Conservation (phyloP, 495 filamentous ascomycete genomes). For the Filosporella fistucella region DNA sequence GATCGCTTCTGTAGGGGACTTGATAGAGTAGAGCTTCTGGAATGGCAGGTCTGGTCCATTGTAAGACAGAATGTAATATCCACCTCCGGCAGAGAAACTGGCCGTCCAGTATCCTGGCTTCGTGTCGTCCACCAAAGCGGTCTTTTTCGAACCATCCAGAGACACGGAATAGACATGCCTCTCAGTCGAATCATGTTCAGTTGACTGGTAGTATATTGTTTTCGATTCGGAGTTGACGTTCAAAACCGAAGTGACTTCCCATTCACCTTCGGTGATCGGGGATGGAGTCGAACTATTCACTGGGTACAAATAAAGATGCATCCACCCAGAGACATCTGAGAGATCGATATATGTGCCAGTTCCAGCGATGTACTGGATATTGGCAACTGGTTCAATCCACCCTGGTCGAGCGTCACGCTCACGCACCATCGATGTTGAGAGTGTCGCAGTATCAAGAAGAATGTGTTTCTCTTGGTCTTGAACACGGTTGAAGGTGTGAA, state of each 20-base stretch:
- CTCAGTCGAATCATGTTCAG: conserved; percentile 48
- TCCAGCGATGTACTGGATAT: conserved; percentile 39
- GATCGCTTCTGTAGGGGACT: conserved; percentile 36
- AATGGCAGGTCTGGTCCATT: conserved; percentile 51
- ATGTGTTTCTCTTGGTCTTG: conserved; percentile 52
- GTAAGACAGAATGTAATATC: conserved; percentile 53
- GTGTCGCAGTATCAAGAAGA: conserved; percentile 36
- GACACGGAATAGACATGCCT: conserved; percentile 50
- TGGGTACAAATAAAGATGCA: conserved; percentile 51
- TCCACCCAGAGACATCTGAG: conserved; percentile 50
- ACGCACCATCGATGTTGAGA: conserved; percentile 35
- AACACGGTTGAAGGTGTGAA: conserved; percentile 52
- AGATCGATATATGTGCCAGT: conserved; percentile 48
- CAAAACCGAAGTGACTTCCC: conserved; percentile 46
- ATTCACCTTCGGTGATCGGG: conserved; percentile 47
- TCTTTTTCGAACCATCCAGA: conserved; percentile 37
- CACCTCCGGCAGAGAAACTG: conserved; percentile 46
- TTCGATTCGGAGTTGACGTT: conserved; percentile 44
- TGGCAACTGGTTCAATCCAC: conserved; percentile 57
- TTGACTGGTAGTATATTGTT: conserved; percentile 50
- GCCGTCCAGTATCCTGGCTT: conserved; percentile 45
- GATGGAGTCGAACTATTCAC: conserved; percentile 38
- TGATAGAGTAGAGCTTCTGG: conserved; percentile 46
- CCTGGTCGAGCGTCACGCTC: conserved; percentile 49
- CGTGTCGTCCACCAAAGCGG: conserved; percentile 44